Evolutionary conservation across 2,329 filamentous ascomycete genomes (phyloP).

Genomic region (Graphiopsis chlorocephala): DNA sequence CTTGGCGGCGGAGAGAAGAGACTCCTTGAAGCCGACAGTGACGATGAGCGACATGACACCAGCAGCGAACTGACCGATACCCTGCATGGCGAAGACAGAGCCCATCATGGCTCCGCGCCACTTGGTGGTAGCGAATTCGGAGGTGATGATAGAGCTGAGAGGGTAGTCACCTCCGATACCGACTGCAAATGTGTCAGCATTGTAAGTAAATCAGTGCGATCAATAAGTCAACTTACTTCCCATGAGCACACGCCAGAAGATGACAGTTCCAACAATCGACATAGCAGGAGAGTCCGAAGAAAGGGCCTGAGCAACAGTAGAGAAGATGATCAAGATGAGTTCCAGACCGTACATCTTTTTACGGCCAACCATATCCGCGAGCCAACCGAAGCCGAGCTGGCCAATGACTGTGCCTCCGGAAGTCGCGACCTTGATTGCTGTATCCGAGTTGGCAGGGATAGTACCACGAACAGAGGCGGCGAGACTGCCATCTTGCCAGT

Average conservation of each 20-base stretch:
- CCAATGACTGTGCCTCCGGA: slow-evolving; percentile 81
- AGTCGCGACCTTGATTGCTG: slow-evolving; percentile 80
- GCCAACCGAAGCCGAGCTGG: slow-evolving; percentile 73
- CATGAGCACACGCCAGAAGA: slow-evolving; percentile 82
- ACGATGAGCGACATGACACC: slow-evolving; percentile 72
- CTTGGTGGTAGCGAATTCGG: slow-evolving; percentile 82
- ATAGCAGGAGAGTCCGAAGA: slow-evolving; percentile 62
- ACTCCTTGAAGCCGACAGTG: slow-evolving; percentile 38
- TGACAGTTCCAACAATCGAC: slow-evolving; percentile 62
- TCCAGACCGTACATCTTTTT: slow-evolving; percentile 85
- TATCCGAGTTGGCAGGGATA: slow-evolving; percentile 63
- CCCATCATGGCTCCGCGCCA: slow-evolving; percentile 88
- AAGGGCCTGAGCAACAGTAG: slow-evolving; percentile 69
- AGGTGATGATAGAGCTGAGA: slow-evolving; percentile 78
- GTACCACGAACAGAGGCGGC: slow-evolving; percentile 10
- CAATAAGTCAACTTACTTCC: slow-evolving; percentile 41
- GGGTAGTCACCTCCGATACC: slow-evolving; percentile 62
- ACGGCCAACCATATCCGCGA: slow-evolving; percentile 74
- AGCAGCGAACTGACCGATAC: slow-evolving; percentile 73
- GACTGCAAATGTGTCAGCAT: background rate
- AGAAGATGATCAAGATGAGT: slow-evolving; percentile 76
- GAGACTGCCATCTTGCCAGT: slow-evolving; percentile 52
- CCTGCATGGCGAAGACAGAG: slow-evolving; percentile 83
- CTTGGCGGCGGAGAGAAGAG: slow-evolving; percentile 34
- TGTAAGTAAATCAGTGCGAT: background rate